Percentiles rank a stretch among this genome's conserved stretches.
phyloP scores from a whole-genome alignment of 306 rosid species.

The Medicago ruthenica region DNA sequence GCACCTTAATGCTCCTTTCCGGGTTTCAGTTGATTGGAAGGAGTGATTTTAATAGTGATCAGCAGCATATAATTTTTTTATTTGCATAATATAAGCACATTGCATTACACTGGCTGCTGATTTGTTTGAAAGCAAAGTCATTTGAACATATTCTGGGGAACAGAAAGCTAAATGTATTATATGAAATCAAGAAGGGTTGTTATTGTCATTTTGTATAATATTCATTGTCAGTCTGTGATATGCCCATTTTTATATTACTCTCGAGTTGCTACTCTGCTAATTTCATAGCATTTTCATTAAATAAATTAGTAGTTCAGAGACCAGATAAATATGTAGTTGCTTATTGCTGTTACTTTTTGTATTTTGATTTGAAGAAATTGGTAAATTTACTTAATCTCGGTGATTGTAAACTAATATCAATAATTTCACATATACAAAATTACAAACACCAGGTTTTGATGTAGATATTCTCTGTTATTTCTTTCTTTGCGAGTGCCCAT shows the following conservation, averaged over 20 bases:
- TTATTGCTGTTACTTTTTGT: conserved; percentile 9
- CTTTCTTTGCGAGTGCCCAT: not conserved
- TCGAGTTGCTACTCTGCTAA: not conserved
- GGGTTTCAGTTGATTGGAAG: conserved; percentile 16
- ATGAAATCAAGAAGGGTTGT: conserved; percentile 7
- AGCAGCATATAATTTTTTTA: conserved; percentile 10
- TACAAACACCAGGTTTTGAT: not conserved
- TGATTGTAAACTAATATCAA: conserved; percentile 10
- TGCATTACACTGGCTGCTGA: conserved; percentile 3
- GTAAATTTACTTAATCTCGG: conserved; percentile 21
- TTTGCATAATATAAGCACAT: not conserved
- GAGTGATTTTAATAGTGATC: conserved; percentile 20
- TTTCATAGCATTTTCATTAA: conserved; percentile 8
- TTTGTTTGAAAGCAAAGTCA: not conserved
- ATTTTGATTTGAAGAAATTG: conserved; percentile 33
- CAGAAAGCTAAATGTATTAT: not conserved
- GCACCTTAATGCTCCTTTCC: conserved; percentile 25
- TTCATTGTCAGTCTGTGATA: conserved; percentile 20
- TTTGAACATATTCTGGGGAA: conserved; percentile 7
- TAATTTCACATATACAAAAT: not conserved
- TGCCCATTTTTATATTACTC: conserved; percentile 11
- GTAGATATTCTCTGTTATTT: conserved; percentile 20
- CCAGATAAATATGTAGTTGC: conserved; percentile 9
- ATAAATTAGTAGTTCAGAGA: conserved; percentile 25
- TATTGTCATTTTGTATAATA: conserved; percentile 4